Conservation (phyloP, 352 stramenopile genomes). For the Pythium monospermum region DNA sequence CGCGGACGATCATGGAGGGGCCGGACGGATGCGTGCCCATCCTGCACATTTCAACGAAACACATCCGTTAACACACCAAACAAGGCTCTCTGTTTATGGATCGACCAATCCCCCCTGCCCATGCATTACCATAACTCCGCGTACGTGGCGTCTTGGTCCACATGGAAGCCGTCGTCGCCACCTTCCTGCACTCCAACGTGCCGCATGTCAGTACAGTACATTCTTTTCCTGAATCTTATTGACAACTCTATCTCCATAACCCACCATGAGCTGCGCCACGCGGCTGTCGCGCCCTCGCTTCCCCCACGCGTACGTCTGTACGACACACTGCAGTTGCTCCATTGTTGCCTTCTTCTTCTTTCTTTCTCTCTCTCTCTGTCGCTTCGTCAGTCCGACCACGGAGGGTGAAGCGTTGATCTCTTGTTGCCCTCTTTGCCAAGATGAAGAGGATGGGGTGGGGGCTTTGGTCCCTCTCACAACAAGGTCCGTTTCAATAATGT, state of each 20-base stretch:
- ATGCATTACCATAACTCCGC: slow-evolving; percentile 91
- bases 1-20: slow-evolving; percentile 66
- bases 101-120: too few species aligned
- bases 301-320: slow-evolving; percentile 90
- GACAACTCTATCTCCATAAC: too few species aligned
- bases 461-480: too few species aligned
- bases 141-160: slow-evolving; percentile 50
- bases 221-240: background rate
- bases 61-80: too few species aligned
- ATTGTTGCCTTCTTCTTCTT: slow-evolving; percentile 29
- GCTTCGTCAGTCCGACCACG: too few species aligned
- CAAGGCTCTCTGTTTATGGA: too few species aligned
- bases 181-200: too few species aligned
- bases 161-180: slow-evolving; percentile 37
- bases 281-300: slow-evolving; percentile 76
- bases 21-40: slow-evolving; percentile 94
- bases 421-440: too few species aligned
- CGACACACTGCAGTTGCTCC: slow-evolving; percentile 78
- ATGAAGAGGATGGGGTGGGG: slow-evolving; percentile 9
- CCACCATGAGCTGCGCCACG: slow-evolving; percentile 87
- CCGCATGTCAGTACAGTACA: background rate
- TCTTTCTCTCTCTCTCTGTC: too few species aligned
- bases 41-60: slow-evolving; percentile 33
- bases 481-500: background rate
- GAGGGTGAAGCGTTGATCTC: too few species aligned